Evolutionary conservation across 495 filamentous ascomycete species (phyloP).

Genomic region (Halenospora varia): DNA sequence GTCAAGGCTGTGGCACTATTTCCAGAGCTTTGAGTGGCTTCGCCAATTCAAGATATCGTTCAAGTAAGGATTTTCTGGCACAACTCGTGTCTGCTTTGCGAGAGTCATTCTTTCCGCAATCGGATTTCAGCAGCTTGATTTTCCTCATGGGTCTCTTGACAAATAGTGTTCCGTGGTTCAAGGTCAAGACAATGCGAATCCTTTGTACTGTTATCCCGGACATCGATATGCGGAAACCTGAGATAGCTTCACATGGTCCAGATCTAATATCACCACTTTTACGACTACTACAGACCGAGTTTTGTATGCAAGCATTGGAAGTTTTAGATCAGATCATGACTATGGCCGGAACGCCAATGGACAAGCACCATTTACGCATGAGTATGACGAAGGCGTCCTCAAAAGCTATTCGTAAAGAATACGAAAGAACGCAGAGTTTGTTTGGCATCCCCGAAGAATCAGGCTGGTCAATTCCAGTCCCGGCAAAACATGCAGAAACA

Average conservation of each 20-base stretch:
- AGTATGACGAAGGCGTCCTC: constrained; percentile 86
- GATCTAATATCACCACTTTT: constrained; percentile 94
- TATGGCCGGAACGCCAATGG: constrained; percentile 88
- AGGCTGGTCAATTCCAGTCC: constrained; percentile 94
- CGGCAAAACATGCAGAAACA: constrained; percentile 76
- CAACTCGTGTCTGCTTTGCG: constrained; percentile 74
- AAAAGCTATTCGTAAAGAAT: constrained; percentile 83
- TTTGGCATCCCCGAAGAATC: constrained; percentile 96
- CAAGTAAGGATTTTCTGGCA: constrained; percentile 69
- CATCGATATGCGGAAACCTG: constrained; percentile 87
- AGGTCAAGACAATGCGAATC: constrained; percentile 85
- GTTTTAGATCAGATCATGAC: constrained; percentile 93
- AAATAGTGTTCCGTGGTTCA: constrained; percentile 84
- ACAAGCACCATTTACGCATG: constrained; percentile 92
- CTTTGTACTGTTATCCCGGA: constrained; percentile 82
- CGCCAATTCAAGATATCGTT: constrained; percentile 62
- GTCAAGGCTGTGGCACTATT: constrained; percentile 55
- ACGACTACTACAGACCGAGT: constrained; percentile 85
- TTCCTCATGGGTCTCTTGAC: constrained; percentile 91
- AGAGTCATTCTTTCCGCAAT: constrained; percentile 73
- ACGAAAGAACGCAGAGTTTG: constrained; percentile 86
- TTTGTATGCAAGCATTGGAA: constrained; percentile 84
- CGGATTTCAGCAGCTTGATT: constrained; percentile 78
- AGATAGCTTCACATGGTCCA: constrained; percentile 86
- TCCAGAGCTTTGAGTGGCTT: constrained; percentile 63